These are phyloP conservation scores for Epichloe gansuensis DNA, from an alignment of 2,329 filamentous ascomycete species.

Conservation along the genomic window DNA sequence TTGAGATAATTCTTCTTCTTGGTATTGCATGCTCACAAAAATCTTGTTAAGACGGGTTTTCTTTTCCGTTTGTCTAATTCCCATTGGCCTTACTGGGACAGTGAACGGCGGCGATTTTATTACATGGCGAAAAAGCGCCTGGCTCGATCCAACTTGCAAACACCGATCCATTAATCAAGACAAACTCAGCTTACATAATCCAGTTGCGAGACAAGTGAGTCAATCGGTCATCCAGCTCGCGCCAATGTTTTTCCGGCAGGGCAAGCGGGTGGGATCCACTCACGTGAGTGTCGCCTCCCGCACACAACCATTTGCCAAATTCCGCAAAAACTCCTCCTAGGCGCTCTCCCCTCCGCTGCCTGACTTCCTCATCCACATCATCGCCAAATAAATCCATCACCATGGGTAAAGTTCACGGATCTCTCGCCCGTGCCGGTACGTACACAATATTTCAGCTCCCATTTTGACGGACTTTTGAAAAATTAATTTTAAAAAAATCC, in stretches of 20 bases:
- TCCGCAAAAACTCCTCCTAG: constrained; percentile 20
- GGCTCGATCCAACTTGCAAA: too few relatives aligned
- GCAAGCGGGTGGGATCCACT: constrained; percentile 16
- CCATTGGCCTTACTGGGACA: too few relatives aligned
- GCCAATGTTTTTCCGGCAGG: constrained; percentile 21
- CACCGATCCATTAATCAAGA: too few relatives aligned
- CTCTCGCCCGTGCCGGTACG: constrained; percentile 69
- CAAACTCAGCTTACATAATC: neutral
- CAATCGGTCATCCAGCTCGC: neutral
- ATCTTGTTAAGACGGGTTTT: too few relatives aligned
- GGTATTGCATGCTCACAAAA: too few relatives aligned
- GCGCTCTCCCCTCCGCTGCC: constrained; percentile 11
- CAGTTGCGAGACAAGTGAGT: neutral
- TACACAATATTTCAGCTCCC: neutral
- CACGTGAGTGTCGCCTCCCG: constrained; percentile 24
- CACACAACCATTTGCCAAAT: constrained; percentile 28
- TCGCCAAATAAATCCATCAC: constrained; percentile 31
- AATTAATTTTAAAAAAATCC: neutral
- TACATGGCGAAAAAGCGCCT: neutral
- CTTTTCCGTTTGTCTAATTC: too few relatives aligned
- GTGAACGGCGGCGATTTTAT: too few relatives aligned
- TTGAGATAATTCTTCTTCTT: too few relatives aligned
- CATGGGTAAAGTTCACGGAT: constrained; percentile 92
- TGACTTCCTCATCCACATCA: constrained; percentile 23
- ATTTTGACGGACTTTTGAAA: too few relatives aligned